Evolutionary conservation across 257 asterid genomes (phyloP).

Genomic region (Nyctanthes arbortristis): DNA sequence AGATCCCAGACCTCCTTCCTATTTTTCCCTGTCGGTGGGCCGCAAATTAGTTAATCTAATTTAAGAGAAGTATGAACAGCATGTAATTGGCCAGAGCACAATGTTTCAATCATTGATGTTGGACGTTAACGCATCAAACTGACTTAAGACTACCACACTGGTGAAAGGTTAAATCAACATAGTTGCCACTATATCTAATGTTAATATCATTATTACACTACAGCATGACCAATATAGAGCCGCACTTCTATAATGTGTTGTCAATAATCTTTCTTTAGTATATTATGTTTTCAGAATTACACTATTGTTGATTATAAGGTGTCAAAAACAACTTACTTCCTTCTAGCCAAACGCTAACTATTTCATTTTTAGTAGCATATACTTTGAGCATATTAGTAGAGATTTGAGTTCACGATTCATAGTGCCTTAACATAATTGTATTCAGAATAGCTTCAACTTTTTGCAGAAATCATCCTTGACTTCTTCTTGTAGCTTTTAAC

Average conservation of each 20-base stretch:
- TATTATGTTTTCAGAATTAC: not conserved
- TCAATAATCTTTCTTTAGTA: not conserved
- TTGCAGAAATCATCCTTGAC: too few species aligned
- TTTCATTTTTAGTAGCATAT: too few species aligned
- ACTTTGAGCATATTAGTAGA: too few species aligned
- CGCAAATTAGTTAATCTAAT: not conserved
- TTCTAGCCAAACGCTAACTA: too few species aligned
- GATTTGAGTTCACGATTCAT: too few species aligned
- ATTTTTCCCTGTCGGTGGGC: not conserved
- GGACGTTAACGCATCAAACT: not conserved
- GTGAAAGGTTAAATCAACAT: not conserved
- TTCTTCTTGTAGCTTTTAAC: too few species aligned
- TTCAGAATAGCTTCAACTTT: too few species aligned
- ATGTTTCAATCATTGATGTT: not conserved
- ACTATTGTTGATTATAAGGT: too few species aligned
- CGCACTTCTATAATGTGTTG: not conserved
- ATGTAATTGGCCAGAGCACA: constrained; percentile 7
- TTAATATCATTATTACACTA: not conserved
- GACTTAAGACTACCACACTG: not conserved
- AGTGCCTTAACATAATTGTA: too few species aligned
- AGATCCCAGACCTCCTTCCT: not conserved
- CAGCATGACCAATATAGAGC: not conserved
- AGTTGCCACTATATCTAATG: not conserved
- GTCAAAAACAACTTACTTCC: too few species aligned
- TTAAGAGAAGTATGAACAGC: not conserved